Base-by-base conservation (phyloP, 352 stramenopile genomes). In the Pythium dissimile region DNA sequence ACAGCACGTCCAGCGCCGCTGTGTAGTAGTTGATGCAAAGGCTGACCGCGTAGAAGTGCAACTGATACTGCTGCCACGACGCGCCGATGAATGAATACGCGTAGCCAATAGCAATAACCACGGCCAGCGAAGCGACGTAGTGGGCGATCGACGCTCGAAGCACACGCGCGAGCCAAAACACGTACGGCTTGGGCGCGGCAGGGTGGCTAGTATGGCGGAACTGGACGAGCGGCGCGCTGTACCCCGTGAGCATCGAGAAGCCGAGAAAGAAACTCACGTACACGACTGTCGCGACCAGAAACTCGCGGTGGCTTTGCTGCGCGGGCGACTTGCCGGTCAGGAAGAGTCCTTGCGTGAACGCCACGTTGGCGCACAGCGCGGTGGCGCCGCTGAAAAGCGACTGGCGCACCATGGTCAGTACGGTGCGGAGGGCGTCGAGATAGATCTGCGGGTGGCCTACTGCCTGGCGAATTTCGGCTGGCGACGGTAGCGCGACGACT, bases 281-380 rank as follows among this genome's bases (percentile, higher is more conserved):
- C 13, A 16, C 46, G 43, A 61, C 58, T 12, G 31, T 50, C 8
- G 44, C 37, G 20, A 31, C 45, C 8, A 61, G 21, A 45, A 67
- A 67, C 30, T 53, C 44, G 15, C 7, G n/a, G 37, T 41, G 44
- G 1, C 32, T 42, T 28, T 67, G 59, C 2, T 61, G 26, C 2
- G 23, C 18, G 9, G 59, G 44, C 0, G 50, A 27, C 23, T 37
- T 34, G 15, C 59, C 59, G 3, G 26, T 35, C 34, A 34, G 44
- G 18, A 67, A 44, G 34, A 56, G 42, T 3, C 59, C 59, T 1
- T 52, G 35, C 21, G 59, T 37, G 45, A 56, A 67, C 7, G 57
- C 28, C 9, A 57, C 5, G 28, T 53, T 53, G 1, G 13, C 42
- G 5, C 15, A 20, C 1, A 61, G 23, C 10, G 51, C 51, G 16